A percentile compares a stretch with the other conserved stretches of the same genome.
Conservation (phyloP, 2,329 filamentous ascomycete genomes). For the Exserohilum rostratum region DNA sequence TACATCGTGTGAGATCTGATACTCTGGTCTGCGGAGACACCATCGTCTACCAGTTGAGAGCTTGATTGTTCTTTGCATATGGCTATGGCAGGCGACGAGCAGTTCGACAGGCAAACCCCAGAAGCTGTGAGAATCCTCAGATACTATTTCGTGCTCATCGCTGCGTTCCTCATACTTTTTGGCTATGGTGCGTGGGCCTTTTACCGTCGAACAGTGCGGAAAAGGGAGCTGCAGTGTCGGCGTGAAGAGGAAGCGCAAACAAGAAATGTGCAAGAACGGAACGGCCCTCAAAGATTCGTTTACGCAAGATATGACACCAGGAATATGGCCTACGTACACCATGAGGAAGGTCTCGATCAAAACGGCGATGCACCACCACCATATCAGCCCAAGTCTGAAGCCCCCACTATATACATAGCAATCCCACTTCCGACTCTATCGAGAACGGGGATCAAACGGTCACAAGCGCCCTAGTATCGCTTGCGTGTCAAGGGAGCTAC, state of each 20-base stretch:
- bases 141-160: constrained; percentile 64
- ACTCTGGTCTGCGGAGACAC: background rate
- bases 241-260: constrained; percentile 44
- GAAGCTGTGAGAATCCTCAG: constrained; percentile 40
- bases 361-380: constrained; percentile 69
- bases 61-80: background rate
- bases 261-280: constrained; percentile 46
- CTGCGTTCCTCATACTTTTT: constrained; percentile 56
- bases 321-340: constrained; percentile 23
- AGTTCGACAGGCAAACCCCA: background rate
- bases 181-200: constrained; percentile 52
- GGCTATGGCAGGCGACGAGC: background rate
- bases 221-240: constrained; percentile 31
- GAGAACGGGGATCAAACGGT: constrained; percentile 42
- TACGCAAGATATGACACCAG: constrained; percentile 31
- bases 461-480: constrained; percentile 49
- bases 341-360: constrained; percentile 67
- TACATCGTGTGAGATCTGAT: background rate
- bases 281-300: constrained; percentile 38
- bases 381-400: constrained; percentile 54
- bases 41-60: background rate
- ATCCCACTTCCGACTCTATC: constrained; percentile 50
- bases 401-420: constrained; percentile 21
- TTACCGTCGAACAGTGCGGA: constrained; percentile 51
- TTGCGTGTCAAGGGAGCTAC: background rate